phyloP scores from a whole-genome alignment of 768 basidiomycete species.

The Boletellus ananiceps region DNA sequence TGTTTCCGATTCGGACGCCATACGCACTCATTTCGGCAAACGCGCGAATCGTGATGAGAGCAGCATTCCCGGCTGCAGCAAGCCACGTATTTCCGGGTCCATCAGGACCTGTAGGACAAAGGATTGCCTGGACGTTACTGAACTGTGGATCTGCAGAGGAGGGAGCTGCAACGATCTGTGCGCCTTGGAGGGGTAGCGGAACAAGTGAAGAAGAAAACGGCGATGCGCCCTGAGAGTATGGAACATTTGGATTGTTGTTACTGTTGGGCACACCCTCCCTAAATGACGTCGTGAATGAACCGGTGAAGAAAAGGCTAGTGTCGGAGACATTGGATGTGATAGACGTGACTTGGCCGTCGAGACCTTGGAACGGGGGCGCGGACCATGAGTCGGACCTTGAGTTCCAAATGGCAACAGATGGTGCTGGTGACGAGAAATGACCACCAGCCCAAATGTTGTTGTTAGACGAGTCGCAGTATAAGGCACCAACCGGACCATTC shows the following conservation, averaged over 20 bases:
- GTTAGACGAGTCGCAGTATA: conserved; percentile 71
- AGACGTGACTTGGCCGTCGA: conserved; percentile 65
- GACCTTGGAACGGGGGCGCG: conserved; percentile 73
- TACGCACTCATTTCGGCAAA: conserved; percentile 68
- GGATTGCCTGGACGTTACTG: conserved; percentile 58
- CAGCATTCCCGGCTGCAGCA: conserved; percentile 61
- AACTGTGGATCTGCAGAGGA: conserved; percentile 59
- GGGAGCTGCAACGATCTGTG: conserved; percentile 56
- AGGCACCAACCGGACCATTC: conserved; percentile 63
- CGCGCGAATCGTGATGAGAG: conserved; percentile 73
- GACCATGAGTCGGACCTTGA: conserved; percentile 63
- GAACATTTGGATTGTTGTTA: conserved; percentile 80
- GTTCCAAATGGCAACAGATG: conserved; percentile 71
- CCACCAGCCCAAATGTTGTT: conserved; percentile 79
- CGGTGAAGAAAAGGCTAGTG: conserved; percentile 78
- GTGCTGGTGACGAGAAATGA: conserved; percentile 60
- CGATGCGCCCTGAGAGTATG: conserved; percentile 74
- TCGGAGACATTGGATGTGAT: conserved; percentile 72
- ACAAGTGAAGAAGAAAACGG: conserved; percentile 89
- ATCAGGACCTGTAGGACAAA: conserved; percentile 84
- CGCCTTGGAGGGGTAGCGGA: conserved; percentile 62
- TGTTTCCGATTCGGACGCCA: conserved; percentile 90
- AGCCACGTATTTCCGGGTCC: conserved; percentile 85
- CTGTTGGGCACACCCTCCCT: conserved; percentile 47
- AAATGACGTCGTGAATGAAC: conserved; percentile 80